A percentile compares a stretch with the other conserved stretches of the same genome.
phyloP scores from a whole-genome alignment of 2,329 filamentous ascomycete species.

The Sporothrix schenckii region DNA sequence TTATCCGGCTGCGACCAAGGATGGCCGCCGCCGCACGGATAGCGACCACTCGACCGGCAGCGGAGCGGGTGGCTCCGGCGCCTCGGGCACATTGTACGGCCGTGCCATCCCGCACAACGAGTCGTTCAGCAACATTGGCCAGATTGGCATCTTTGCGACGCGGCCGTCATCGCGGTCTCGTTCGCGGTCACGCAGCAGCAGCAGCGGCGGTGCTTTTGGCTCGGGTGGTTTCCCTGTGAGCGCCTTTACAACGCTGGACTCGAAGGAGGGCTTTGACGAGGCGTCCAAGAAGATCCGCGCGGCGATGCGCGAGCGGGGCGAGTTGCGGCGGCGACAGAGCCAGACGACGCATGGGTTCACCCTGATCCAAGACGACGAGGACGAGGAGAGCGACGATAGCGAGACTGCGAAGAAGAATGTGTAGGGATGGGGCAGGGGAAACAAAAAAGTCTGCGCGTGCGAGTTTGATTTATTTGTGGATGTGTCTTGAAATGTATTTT shows the following conservation, averaged over 20 bases:
- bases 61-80: constrained; percentile 45
- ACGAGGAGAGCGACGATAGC: constrained; percentile 33
- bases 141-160: constrained; percentile 87
- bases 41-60: constrained; percentile 52
- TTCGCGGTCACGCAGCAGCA: constrained; percentile 76
- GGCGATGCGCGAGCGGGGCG: constrained; percentile 79
- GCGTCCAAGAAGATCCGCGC: constrained; percentile 81
- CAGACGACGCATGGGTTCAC: constrained; percentile 37
- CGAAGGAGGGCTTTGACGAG: constrained; percentile 74
- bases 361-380: constrained; percentile 33
- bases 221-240: constrained; percentile 66
- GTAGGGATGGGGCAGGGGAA: not conserved
- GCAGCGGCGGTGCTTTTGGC: constrained; percentile 64
- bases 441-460: not conserved
- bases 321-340: constrained; percentile 60
- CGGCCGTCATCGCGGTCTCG: constrained; percentile 76
- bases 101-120: constrained; percentile 77
- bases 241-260: constrained; percentile 68
- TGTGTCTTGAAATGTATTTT: not conserved
- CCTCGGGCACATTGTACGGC: constrained; percentile 58
- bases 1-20: constrained; percentile 29
- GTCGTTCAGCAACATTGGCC: constrained; percentile 86
- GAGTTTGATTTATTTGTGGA: not conserved
- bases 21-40: constrained; percentile 46
- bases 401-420: constrained; percentile 33